Base-by-base conservation (phyloP, 2,329 filamentous ascomycete species). In the Colletotrichum limetticola region DNA sequence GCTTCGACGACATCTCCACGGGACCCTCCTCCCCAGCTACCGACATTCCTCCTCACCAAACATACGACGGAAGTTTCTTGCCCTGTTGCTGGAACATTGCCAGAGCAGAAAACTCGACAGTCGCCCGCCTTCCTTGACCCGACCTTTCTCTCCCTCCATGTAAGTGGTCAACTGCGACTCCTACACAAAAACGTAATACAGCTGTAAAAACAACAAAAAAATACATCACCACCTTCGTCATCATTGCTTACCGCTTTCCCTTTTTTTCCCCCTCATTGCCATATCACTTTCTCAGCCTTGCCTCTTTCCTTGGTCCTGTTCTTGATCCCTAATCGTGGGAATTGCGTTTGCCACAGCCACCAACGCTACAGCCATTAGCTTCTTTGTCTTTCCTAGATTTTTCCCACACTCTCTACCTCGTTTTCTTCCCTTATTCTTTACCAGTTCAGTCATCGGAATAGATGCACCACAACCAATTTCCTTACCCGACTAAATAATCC, bases 71-170 rank as follows among this genome's bases (percentile, higher is more conserved):
- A 14, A 61, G 62, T 60, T 65, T 24, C 58, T 22, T 63, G 67
- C 68, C 26, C 59, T 58, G 74, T 74, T 75, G 74, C 74, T 75
- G 74, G 74, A 75, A 75, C 56, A 75, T 74, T 75, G 74, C 74
- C 74, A 63, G 65, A 74, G 74, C 72, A 53, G 69, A 66, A 59
- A 72, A 55, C 72, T 68, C 69, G 63, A 58, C 71, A 37, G 11
- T 26, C 71, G 71, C 66, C 63, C 37, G 62, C 12, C 58, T 30
- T 55, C 66, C 42, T 26, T 73, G 64, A 26, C 58, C 63, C 46
- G 52, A 62, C 62, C 57, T 42, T 68, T 28, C 16, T 55, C 53
- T 49, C 28, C 52, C 32, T 72, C 57, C 62, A 75, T 65, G 74
- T 75, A 74, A 75, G 74, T 75, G 56, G 66, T 58, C 61, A 56